Percentiles rank a stretch among this genome's conserved stretches.
These are phyloP conservation scores for Scolecobasidium constrictum DNA, from an alignment of 2,329 filamentous ascomycete genomes.

Conservation along the genomic window DNA sequence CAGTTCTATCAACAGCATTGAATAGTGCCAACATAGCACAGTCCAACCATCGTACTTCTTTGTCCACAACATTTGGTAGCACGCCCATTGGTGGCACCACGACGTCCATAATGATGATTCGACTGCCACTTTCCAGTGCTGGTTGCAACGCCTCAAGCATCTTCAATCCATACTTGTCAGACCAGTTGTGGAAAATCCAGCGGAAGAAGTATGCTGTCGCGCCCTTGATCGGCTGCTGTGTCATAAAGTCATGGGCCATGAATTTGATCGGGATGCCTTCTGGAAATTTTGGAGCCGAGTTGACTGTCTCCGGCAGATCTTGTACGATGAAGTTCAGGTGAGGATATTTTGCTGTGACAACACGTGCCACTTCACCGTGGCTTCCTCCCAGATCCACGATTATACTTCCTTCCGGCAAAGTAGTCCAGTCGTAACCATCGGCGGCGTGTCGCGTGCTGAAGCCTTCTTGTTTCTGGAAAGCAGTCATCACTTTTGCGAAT, in stretches of 20 bases:
- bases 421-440: slow-evolving; percentile 7
- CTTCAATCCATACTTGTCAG: slow-evolving; percentile 18
- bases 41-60: slow-evolving; percentile 7
- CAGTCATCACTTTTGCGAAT: slow-evolving; percentile 22
- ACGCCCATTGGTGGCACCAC: slow-evolving; percentile 1
- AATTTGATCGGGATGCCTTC: slow-evolving; percentile 13
- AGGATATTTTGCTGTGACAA: slow-evolving; percentile 7
- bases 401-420: slow-evolving; percentile 5
- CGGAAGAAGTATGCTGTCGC: slow-evolving; percentile 23
- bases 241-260: slow-evolving; percentile 22
- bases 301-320: slow-evolving; percentile 9
- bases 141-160: slow-evolving; percentile 19
- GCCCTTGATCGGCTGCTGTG: slow-evolving; percentile 17
- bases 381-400: slow-evolving; percentile 10
- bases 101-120: slow-evolving; percentile 21
- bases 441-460: slow-evolving; percentile 16
- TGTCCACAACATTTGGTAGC: slow-evolving; percentile 5
- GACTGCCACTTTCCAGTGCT: slow-evolving; percentile 18
- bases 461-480: slow-evolving; percentile 17
- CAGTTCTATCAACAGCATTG: slow-evolving; percentile 6
- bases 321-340: slow-evolving; percentile 12
- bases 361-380: slow-evolving; percentile 5
- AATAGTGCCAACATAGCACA: slow-evolving; percentile 5
- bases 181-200: slow-evolving; percentile 23
- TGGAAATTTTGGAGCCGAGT: neutral